Evolutionary conservation across 257 asterid species (phyloP).

Genomic region (Gynochthodes officinalis): DNA sequence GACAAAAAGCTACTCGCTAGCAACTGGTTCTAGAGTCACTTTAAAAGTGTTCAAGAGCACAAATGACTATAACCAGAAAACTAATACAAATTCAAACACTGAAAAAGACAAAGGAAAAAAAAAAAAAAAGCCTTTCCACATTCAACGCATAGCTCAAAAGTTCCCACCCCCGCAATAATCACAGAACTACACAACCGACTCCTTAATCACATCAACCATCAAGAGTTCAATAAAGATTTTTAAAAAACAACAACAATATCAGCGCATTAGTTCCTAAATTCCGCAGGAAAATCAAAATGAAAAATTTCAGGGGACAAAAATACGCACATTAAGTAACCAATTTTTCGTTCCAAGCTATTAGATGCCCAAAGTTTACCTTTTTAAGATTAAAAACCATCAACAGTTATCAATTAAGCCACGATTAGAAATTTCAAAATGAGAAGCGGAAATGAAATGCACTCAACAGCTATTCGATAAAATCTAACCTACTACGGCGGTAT

Average conservation of each 20-base stretch:
- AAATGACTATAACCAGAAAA: background rate
- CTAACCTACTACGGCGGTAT: slow-evolving; percentile 64
- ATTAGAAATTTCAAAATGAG: background rate
- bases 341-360: background rate
- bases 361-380: background rate
- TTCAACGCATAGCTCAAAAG: background rate
- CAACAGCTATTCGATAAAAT: background rate
- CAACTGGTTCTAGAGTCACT: background rate
- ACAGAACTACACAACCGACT: background rate
- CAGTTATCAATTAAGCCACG: background rate
- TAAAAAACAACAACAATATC: background rate
- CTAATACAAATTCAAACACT: background rate
- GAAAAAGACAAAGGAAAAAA: background rate
- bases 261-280: background rate
- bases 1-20: background rate
- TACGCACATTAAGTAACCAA: background rate
- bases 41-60: background rate
- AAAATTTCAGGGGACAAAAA: too few relatives aligned
- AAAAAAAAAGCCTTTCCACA: background rate
- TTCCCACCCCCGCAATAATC: background rate
- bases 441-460: background rate
- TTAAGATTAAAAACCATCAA: too few relatives aligned
- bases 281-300: background rate
- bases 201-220: background rate
- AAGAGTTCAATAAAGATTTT: background rate